phyloP scores from a whole-genome alignment of 2,329 filamentous ascomycete genomes.

The Lizonia empirigonia region DNA sequence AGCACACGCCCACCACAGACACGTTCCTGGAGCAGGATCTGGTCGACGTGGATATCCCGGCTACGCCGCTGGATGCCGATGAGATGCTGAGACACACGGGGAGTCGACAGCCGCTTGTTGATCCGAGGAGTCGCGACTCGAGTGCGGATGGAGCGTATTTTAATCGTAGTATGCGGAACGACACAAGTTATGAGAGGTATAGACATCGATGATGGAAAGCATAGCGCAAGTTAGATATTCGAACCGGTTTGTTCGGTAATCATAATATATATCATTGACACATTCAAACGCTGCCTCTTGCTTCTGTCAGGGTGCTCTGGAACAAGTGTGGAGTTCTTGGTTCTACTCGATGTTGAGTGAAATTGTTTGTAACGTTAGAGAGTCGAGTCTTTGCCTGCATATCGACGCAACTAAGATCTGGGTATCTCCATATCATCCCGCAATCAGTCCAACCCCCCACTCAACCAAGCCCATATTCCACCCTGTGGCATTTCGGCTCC shows the following conservation, averaged over 20 bases:
- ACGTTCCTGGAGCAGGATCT: conserved; percentile 19
- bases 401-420: not conserved
- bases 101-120: conserved; percentile 28
- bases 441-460: conserved; percentile 15
- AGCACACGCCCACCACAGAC: conserved; percentile 26
- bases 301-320: no score
- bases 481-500: conserved; percentile 39
- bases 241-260: not conserved
- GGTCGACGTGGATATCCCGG: conserved; percentile 29
- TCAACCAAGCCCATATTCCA: conserved; percentile 37
- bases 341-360: no score
- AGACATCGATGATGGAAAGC: conserved; percentile 2
- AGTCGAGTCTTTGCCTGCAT: not conserved
- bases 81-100: conserved; percentile 24
- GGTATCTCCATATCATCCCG: not conserved
- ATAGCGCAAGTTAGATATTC: not conserved
- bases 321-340: no score
- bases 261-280: not conserved
- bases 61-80: conserved; percentile 29
- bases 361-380: not conserved
- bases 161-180: conserved; percentile 1
- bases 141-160: conserved; percentile 14
- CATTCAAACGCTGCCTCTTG: no score
- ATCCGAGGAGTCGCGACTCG: conserved; percentile 15
- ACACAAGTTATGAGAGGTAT: conserved; percentile 10